phyloP scores from a whole-genome alignment of 1,139 yeast species.

The Yamadazyma blattariae region DNA sequence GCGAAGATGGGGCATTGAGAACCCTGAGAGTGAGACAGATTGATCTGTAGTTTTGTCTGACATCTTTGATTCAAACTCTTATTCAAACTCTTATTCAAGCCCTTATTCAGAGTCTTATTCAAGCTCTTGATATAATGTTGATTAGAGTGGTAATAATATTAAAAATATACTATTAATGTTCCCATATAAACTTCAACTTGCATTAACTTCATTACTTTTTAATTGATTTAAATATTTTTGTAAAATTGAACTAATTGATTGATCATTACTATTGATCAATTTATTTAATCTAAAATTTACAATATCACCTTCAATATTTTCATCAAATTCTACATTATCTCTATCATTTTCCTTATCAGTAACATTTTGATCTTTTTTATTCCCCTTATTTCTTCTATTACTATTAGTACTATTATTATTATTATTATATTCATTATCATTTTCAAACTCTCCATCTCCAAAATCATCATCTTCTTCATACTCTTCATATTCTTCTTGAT shows the following conservation, averaged over 20 bases:
- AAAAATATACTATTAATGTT: too few species aligned
- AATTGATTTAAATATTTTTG: constrained; percentile 35
- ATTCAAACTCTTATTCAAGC: too few species aligned
- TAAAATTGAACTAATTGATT: constrained; percentile 18
- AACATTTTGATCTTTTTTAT: too few species aligned
- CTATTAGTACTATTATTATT: constrained; percentile 18
- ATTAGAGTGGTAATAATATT: too few species aligned
- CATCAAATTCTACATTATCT: constrained; percentile 17
- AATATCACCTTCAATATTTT: constrained; percentile 17
- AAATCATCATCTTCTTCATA: constrained; percentile 16
- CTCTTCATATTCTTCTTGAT: constrained; percentile 14
- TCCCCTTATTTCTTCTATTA: constrained; percentile 18
- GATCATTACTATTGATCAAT: constrained; percentile 13
- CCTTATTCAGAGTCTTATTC: too few species aligned
- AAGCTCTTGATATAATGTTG: too few species aligned
- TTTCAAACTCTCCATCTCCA: constrained; percentile 18
- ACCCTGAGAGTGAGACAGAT: too few species aligned
- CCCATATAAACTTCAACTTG: too few species aligned
- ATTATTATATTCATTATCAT: constrained; percentile 18
- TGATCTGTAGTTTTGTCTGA: too few species aligned
- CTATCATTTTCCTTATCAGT: constrained; percentile 18
- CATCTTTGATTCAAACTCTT: too few species aligned
- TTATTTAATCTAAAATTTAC: constrained; percentile 19
- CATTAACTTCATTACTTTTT: not conserved
- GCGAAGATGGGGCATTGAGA: too few species aligned